Evolutionary conservation across 805 yeast species (phyloP), one percentile per base, ranked within the genome.

Genomic region (Candida berthetii): DNA sequence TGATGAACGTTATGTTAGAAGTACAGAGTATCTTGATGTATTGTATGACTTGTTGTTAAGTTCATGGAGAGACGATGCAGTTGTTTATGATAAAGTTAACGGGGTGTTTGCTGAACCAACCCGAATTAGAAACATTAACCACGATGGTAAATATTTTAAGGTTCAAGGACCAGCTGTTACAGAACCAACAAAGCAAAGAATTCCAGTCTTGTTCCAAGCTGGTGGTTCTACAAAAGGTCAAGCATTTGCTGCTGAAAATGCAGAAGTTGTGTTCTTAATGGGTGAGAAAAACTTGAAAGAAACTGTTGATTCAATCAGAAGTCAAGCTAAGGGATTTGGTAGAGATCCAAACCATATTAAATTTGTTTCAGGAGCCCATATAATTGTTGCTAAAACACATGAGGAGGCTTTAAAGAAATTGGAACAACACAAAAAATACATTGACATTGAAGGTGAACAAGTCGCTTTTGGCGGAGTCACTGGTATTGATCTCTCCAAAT

Each of bases 121-220:
- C 2, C 56, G 60, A 34, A 61, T 69, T 31, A 57, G 71, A 44
- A 58, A 62, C 34, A 68, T 69, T 32, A 55, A 68, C 43, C 66
- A 57, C 48, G 58, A 60, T 35, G 74, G 75, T 9, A 57, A 62
- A 40, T 60, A 59, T 42, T 69, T 56, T 48, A 64, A 50, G 7
- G 71, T 69, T 15, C 68, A 68, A 3, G 72, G 71, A 2, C 71
- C 70, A n/a, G 62, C 50, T 41, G 65, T 69, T 32, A 62, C 66
- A n/a, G 62, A 64, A 31, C 74, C 74, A 3, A 58, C 72, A 4
- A 68, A 67, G 3, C 74, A 69, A 44, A 58, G 73, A 48, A 47
- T 70, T 3, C 74, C 74, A 3, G 60, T 69, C 11, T 52, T 69
- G 25, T 58, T 69, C 28, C 74, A 69, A 49, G 74, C 74, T 3